Base-by-base conservation (phyloP, 2,329 filamentous ascomycete genomes). In the Fusarium dlaminii region DNA sequence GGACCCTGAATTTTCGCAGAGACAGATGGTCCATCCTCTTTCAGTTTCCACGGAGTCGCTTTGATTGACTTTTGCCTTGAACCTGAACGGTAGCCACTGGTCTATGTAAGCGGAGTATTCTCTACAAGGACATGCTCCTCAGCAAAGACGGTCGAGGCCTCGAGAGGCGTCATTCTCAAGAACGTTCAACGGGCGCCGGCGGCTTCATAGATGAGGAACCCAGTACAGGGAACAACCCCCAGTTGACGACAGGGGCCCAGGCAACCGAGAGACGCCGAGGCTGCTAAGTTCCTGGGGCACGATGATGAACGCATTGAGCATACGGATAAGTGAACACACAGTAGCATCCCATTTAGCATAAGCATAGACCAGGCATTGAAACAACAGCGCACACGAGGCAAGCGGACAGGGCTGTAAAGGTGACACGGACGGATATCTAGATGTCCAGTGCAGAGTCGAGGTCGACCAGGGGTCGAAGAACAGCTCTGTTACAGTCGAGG, bases 311-410 rank as follows among this genome's bases (percentile, higher is more conserved):
- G 51, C 48, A 63, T 69, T 61, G 40, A 70, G 61, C 64, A 63
- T 66, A 48, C 27, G 45, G 27, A 48, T 48, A 60, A 63, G 66
- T 65, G 70, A 63, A 22, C 54, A 60, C 45, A 30, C 27, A 48
- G 45, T 48, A 66, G 57, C 59, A 54, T 60, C 42, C 39, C 17
- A 30, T 48, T 45, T 40, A 62, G 71, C 66, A 72, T 74, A 66
- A 72, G 70, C 71, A 68, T 65, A 67, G 72, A 43, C 66, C 71
- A 64, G 40, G 63, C 39, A 74, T 74, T 74, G 68, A 75, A 75
- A 74, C 72, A 69, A 58, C 40, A 58, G 34, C 46, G 22, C 27
- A 22, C 61, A 67, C 46, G 52, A 72, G 67, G 63, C 40, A 58
- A 69, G 60, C 58, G 34, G 62, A 43, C 72, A 56, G 57, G 71